Conservation (phyloP, 148 eudicot genomes). For the Nyssa sinensis region DNA sequence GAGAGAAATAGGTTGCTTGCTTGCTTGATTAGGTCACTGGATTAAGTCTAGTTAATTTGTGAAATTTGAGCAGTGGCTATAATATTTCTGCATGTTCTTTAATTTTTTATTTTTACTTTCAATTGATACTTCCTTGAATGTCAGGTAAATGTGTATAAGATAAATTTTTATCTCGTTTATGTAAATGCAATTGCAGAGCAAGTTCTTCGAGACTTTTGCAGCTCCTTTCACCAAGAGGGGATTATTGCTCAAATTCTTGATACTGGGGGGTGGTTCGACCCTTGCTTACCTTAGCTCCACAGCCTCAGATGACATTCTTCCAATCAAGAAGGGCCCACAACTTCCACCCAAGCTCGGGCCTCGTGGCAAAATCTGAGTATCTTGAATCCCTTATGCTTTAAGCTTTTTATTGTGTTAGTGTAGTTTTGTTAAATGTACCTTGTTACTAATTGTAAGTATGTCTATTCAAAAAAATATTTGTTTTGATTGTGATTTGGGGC, state of each 20-base stretch:
- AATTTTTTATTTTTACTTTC: constrained; percentile 6
- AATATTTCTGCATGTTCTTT: not conserved
- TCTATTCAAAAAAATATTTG: not conserved
- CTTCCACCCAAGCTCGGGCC: constrained; percentile 93
- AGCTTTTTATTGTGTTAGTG: constrained; percentile 19
- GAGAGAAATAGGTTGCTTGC: too few species aligned
- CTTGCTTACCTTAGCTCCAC: constrained; percentile 80
- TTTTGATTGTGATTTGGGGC: not conserved
- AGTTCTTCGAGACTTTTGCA: constrained; percentile 98
- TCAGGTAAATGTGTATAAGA: not conserved
- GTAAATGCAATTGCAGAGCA: constrained; percentile 61
- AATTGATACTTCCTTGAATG: too few species aligned
- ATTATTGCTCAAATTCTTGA: constrained; percentile 85
- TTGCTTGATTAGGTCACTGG: too few species aligned
- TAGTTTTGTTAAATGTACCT: constrained; percentile 22
- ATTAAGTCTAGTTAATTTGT: too few species aligned
- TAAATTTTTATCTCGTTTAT: not conserved
- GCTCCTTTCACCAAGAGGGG: constrained; percentile 99
- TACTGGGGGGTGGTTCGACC: constrained; percentile 86
- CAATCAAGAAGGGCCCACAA: constrained; percentile 95
- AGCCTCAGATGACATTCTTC: constrained; percentile 71
- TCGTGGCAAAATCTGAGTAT: constrained; percentile 75
- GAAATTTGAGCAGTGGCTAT: not conserved
- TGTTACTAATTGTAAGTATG: constrained; percentile 37
- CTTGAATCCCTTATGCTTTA: constrained; percentile 17